Base-by-base conservation (phyloP, 1,139 yeast species). In the Starmera stellimalicola region DNA sequence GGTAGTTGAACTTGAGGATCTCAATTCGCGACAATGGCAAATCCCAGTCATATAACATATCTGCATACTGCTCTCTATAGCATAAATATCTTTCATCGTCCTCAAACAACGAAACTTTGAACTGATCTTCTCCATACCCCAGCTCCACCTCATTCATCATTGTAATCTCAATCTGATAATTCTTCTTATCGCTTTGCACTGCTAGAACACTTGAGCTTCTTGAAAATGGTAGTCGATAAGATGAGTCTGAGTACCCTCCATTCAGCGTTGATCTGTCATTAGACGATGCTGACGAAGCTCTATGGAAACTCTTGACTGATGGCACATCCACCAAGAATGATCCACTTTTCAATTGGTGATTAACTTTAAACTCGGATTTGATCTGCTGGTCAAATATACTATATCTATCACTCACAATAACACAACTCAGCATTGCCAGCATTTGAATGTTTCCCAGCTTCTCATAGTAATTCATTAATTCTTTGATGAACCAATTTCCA, bases 381-480 rank as follows among this genome's bases (percentile, higher is more conserved):
- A 16, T 14, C 5, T 26, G 28, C 3, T 22, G 25, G 12, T 22
- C 25, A 22, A 22, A 22, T 6, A 22, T 6, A 22, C 12, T 22
- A 15, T 16, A 19, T 19, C 18, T 37, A 33, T 5, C 36, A 47
- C 17, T 42, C 42, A 6, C 11, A 7, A 49, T 37, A 3, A 85
- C 68, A 57, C 95, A 84, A 2, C 93, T 74, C 51, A 87, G 58
- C 83, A 83, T 80, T 1, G 95, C 95, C 16, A 91, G 62, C 95
- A 88, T 85, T 53, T 88, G 97, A 16, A 84, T 60, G 48, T 88
- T 81, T 3, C 77, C 76, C 32, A 63, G 54, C 27, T 49, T 57
- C 47, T 80, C 93, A 49, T 79, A 87, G 45, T 79, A 77, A 1
- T 58, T 53, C 50, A 88, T 65, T 31, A 87, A 61, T 42, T 76